Evolutionary conservation across 768 basidiomycete species (phyloP), one percentile per base, ranked within the genome.

Genomic region (Gloeophyllum trabeum): DNA sequence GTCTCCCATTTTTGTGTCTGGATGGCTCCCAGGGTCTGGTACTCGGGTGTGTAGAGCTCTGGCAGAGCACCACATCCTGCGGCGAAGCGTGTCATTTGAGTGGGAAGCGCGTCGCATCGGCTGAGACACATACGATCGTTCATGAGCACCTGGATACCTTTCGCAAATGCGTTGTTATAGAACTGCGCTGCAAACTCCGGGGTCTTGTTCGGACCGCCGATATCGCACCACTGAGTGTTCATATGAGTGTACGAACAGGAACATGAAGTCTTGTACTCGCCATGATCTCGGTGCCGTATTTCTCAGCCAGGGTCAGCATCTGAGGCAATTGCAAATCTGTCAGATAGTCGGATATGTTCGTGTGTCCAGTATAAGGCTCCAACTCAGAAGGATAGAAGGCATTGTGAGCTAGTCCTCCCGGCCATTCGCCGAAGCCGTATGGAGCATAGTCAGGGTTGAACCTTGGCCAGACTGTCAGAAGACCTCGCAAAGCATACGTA

Each of bases 41-140:
- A 76, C 47, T 78, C 76, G 0, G 76, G 74, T 0, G 75, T 75
- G 43, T 70, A 67, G 44, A 74, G 75, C 43, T 76, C 72, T 16
- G 73, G 69, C 0, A 66, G 63, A 6, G 63, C 62, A 20, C 66
- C 68, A 44, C 74, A 73, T 5, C 71, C 71, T 74, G 39, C 0
- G 24, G 35, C 20, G 14, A 21, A 42, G 32, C 35, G 38, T 32
- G 37, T 16, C 22, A 43, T 16, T 6, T 39, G 16, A 3, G 22
- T 12, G 21, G 2, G 14, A 35, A 21, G 20, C 23, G n/a, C 13
- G 12, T 18, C 21, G 23, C 13, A n/a, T 25, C 6, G 21, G n/a
- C n/a, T n/a, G 38, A 32, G 6, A 14, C 5, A 63, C 61, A 24
- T 30, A 61, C 65, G 62, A 28, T 68, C 62, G 39, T 68, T 67